phyloP scores from a whole-genome alignment of 2,329 filamentous ascomycete genomes.

The Zarea fungicola region DNA sequence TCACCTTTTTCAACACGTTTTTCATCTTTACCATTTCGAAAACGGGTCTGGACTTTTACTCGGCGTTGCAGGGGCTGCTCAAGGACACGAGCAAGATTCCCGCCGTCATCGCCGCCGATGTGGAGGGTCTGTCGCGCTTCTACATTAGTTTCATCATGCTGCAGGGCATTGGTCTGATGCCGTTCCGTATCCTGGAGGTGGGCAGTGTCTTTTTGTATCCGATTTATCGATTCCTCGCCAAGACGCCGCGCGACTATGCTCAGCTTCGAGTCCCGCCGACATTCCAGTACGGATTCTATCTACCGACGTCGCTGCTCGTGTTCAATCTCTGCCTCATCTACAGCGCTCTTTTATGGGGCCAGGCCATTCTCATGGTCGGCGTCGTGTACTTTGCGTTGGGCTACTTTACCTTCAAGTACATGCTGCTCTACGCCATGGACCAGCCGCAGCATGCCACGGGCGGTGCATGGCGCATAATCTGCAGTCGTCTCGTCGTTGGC shows the following conservation, averaged over 20 bases:
- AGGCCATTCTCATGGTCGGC: constrained; percentile 75
- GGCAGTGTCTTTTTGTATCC: constrained; percentile 82
- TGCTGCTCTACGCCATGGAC: constrained; percentile 96
- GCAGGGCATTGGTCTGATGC: constrained; percentile 88
- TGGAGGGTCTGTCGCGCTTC: constrained; percentile 72
- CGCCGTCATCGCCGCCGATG: constrained; percentile 65
- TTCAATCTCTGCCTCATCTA: constrained; percentile 97
- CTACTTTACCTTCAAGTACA: constrained; percentile 93
- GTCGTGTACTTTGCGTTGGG: constrained; percentile 78
- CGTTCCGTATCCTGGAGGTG: constrained; percentile 85
- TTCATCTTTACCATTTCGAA: constrained; percentile 87
- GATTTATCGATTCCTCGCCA: constrained; percentile 69
- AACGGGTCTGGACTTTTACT: constrained; percentile 71
- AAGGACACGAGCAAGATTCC: constrained; percentile 77
- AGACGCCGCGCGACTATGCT: constrained; percentile 83
- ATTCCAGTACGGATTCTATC: constrained; percentile 94
- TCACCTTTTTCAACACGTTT: constrained; percentile 98
- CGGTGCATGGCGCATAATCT: constrained; percentile 93
- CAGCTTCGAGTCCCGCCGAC: constrained; percentile 75
- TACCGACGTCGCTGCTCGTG: constrained; percentile 86
- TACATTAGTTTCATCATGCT: constrained; percentile 93
- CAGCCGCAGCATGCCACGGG: constrained; percentile 93
- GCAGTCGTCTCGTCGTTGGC: constrained; percentile 82
- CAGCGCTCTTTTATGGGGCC: constrained; percentile 76
- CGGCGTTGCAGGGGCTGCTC: constrained; percentile 66